phyloP scores from a whole-genome alignment of 345 rosid species.

The Melaleuca alternifolia region DNA sequence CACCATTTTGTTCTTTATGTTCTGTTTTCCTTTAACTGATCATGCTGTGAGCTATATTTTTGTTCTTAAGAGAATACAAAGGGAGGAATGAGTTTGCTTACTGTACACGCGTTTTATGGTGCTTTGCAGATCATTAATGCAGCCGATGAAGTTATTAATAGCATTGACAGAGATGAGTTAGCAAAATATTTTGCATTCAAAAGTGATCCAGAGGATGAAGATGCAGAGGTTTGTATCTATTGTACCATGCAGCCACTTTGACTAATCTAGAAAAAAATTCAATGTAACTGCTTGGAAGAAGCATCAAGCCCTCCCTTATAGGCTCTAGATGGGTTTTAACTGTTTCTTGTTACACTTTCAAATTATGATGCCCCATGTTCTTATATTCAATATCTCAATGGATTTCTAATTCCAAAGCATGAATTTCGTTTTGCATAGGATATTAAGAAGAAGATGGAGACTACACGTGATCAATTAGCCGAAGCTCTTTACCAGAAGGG shows the following conservation, averaged over 20 bases:
- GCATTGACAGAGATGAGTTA: constrained; percentile 72
- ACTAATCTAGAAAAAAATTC: not conserved
- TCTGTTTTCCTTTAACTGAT: not conserved
- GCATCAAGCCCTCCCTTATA: not conserved
- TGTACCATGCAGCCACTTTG: not conserved
- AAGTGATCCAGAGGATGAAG: constrained; percentile 88
- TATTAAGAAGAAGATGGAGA: constrained; percentile 72
- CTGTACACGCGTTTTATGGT: not conserved
- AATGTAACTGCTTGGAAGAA: not conserved
- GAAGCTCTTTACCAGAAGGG: constrained; percentile 92
- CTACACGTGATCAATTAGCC: constrained; percentile 68
- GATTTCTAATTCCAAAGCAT: not conserved
- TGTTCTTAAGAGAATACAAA: not conserved
- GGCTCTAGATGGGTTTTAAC: not conserved
- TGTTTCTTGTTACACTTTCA: not conserved
- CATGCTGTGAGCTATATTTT: not conserved
- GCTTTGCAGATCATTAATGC: constrained; percentile 63
- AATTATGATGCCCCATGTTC: not conserved
- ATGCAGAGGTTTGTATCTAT: constrained; percentile 55
- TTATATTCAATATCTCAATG: not conserved
- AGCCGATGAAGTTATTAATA: constrained; percentile 65
- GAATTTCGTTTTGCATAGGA: constrained; percentile 18
- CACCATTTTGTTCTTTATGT: not conserved
- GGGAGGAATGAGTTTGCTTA: not conserved
- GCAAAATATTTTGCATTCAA: constrained; percentile 56